Base-by-base conservation (phyloP, 2,329 filamentous ascomycete genomes). In the Epichloe festucae region DNA sequence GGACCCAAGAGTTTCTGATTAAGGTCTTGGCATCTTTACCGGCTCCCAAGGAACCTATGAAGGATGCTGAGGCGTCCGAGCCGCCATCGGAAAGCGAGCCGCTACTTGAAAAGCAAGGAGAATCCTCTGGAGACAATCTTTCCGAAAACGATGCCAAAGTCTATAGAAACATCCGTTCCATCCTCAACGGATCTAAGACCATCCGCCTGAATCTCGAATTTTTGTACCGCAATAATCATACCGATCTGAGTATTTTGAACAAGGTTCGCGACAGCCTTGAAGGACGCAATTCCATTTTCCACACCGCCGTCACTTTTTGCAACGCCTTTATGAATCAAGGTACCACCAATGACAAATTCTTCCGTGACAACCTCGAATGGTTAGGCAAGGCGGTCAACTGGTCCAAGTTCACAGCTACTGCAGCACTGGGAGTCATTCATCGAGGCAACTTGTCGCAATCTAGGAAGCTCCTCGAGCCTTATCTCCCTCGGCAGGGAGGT, bases 251-350 rank as follows among this genome's bases (percentile, higher is more conserved):
- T 60, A 93, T 98, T 55, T 75, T 98, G 53, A 96, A 96, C 77
- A 96, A 95, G 72, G 84, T 98, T 44, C 86, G 91, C 48, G 93
- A 98, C 66, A 96, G 90, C 60, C 74, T 98, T 15, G 93, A 98
- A 65, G 89, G 90, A 38, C 82, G 94, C 50, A 97, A 95, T 71
- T 97, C 91, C 35, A 98, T 98, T 59, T 97, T 97, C 78, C 93
- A 98, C 69, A 95, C 89, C 1, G 89, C 90, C 4, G 89, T 98
- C 52, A 97, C 93, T 0, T 93, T 98, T 63, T 93, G 91, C 63
- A 97, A 97, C 62, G 93, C 90, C 11, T 97, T 98, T 67, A 98
- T 98, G 93, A 95, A 98, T 66, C 90, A 95, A 50, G 94, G 93
- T 53, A 98, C 93, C 0, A 96, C 91, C 0, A 93, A 95, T 61